phyloP scores from a whole-genome alignment of 345 rosid species.

The Populus alba region DNA sequence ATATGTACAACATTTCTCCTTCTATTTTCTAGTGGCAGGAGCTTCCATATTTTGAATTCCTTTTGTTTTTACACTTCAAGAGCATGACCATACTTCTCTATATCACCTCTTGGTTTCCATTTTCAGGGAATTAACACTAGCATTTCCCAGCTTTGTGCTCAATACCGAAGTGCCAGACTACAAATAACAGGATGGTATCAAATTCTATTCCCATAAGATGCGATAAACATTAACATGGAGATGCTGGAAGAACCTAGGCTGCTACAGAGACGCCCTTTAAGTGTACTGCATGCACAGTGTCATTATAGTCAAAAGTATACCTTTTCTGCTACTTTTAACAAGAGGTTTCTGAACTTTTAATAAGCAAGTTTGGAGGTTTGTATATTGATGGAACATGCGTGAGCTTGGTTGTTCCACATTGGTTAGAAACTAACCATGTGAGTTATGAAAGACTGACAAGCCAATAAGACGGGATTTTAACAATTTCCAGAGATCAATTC shows the following conservation, averaged over 20 bases:
- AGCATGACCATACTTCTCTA: neutral
- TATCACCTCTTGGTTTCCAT: neutral
- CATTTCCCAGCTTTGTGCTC: conserved; percentile 62
- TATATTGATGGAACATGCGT: neutral
- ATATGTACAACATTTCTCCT: too few species aligned
- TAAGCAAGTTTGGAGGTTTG: neutral
- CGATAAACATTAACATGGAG: neutral
- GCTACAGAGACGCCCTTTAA: neutral
- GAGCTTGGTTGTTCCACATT: too few species aligned
- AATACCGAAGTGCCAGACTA: conserved; percentile 37
- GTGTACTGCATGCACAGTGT: neutral
- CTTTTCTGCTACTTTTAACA: neutral
- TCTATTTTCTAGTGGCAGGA: neutral
- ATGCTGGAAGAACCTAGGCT: neutral
- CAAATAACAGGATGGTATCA: neutral
- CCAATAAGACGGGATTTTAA: too few species aligned
- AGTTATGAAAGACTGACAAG: too few species aligned
- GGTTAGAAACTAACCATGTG: too few species aligned
- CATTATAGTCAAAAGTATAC: too few species aligned
- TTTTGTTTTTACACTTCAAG: neutral
- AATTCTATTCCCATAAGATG: neutral
- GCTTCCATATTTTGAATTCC: neutral
- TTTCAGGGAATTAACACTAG: conserved; percentile 54
- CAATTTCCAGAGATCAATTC: too few species aligned
- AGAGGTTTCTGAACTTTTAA: neutral